Evolutionary conservation across 2,329 filamentous ascomycete genomes (phyloP).

Genomic region (Paraconiothyrium brasiliense): DNA sequence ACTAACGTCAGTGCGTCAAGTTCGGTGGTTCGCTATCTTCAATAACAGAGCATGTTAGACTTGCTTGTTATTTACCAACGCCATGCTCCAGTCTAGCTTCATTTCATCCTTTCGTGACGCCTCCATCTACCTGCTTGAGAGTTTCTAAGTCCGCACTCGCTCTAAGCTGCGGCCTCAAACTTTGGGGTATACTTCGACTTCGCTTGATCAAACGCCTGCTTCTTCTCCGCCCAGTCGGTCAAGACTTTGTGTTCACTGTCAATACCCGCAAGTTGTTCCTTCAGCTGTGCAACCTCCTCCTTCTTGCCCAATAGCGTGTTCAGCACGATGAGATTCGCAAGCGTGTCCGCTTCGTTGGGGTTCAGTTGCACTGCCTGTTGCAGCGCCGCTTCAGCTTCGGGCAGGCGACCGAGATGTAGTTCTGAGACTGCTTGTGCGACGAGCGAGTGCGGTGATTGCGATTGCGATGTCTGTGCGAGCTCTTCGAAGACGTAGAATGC

Average conservation of each 20-base stretch:
- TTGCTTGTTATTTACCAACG: background rate
- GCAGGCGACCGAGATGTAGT: slow-evolving; percentile 85
- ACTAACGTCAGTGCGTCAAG: too few species aligned
- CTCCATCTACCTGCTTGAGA: background rate
- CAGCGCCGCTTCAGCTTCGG: slow-evolving; percentile 88
- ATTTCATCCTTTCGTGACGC: slow-evolving; percentile 4
- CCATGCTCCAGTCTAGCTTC: background rate
- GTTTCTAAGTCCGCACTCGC: background rate
- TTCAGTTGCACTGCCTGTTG: slow-evolving; percentile 82
- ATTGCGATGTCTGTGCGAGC: slow-evolving; percentile 85
- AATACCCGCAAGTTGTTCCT: slow-evolving; percentile 60
- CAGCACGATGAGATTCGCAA: slow-evolving; percentile 85
- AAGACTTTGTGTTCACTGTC: slow-evolving; percentile 77
- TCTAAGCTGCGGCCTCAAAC: slow-evolving; percentile 62
- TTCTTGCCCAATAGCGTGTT: slow-evolving; percentile 77
- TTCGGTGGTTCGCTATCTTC: too few species aligned
- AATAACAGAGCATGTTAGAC: too few species aligned
- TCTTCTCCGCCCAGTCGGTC: slow-evolving; percentile 82
- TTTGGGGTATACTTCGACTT: slow-evolving; percentile 88
- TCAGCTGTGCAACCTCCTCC: slow-evolving; percentile 66
- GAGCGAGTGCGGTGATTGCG: slow-evolving; percentile 77
- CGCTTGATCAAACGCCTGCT: slow-evolving; percentile 84
- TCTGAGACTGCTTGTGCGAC: slow-evolving; percentile 91
- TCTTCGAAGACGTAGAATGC: slow-evolving; percentile 98
- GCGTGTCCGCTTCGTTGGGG: slow-evolving; percentile 73